Evolutionary conservation across 352 stramenopile genomes (phyloP), one percentile per base, ranked within the genome.

Genomic region (Phytopythium aichiense): DNA sequence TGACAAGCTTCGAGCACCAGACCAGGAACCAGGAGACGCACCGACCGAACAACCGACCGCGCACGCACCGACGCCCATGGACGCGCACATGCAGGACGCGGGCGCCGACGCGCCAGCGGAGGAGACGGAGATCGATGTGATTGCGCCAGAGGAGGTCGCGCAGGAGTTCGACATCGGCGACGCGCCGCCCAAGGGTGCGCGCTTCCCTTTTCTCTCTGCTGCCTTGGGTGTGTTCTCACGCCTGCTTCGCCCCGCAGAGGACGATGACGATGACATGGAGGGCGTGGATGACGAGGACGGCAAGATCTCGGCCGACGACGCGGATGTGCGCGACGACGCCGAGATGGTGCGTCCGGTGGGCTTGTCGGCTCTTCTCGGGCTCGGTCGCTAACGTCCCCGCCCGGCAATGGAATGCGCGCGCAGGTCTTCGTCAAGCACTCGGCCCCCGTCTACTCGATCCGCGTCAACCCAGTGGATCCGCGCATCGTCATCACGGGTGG

Each of bases 121-220:
- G 45, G 76, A 91, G 59, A 84, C 75, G 64, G 75, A 93, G 55
- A 88, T 92, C 37, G 87, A 94, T 50, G 73, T 94, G 67, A 94
- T 96, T 74, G 82, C 83, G 54, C 69, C 77, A 28, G 84, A 96
- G 56, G 87, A 96, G 49, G 80, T 73, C 31, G 80, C 77, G 18
- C 69, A 94, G 62, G 87, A 96, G 74, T 94, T 91, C 63, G 85
- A 89, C 0, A 79, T 96, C 23, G 87, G 87, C 45, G 87, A 94
- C 40, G 82, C 78, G 15, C 48, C 48, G 48, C 85, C 85, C 30
- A 67, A 74, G 79, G 86, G 86, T 94, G 49, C 51, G 67, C 61
- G 2, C 38, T 40, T 43, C 33, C 11, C 33, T 38, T 5, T 38
- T 12, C 11, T 5, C 33, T 8, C 33, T 38, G 2, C 33, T 38